These are phyloP conservation scores for Suhomyces pyralidae DNA, from an alignment of 805 yeast genomes.

Conservation along the genomic window DNA sequence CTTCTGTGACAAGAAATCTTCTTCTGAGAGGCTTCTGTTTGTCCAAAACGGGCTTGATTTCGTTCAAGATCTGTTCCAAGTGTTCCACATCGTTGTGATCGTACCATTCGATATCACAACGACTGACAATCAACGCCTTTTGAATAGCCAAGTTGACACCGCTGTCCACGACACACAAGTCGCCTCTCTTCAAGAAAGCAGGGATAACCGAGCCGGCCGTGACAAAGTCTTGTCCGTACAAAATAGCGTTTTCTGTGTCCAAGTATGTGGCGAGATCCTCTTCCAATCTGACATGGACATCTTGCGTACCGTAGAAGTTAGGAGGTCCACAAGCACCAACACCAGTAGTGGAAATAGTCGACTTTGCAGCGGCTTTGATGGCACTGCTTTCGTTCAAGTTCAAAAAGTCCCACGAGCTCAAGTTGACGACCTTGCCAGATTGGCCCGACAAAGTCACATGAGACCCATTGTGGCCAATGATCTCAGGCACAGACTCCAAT, in stretches of 20 bases:
- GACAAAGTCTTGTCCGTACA: conserved; percentile 90
- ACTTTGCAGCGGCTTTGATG: conserved; percentile 53
- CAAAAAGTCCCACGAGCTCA: conserved; percentile 71
- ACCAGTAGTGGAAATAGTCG: conserved; percentile 66
- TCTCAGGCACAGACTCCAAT: conserved; percentile 58
- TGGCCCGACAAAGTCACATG: conserved; percentile 27
- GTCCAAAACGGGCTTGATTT: conserved; percentile 55
- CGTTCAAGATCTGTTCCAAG: conserved; percentile 64
- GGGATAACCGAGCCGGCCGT: conserved; percentile 88
- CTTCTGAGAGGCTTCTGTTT: conserved; percentile 78
- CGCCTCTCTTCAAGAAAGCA: conserved; percentile 94
- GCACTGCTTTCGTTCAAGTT: conserved; percentile 50
- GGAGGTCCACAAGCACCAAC: conserved; percentile 99
- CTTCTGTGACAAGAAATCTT: conserved; percentile 90
- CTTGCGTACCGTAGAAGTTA: conserved; percentile 94
- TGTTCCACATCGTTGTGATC: conserved; percentile 88
- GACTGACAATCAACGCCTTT: conserved; percentile 81
- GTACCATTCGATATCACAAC: conserved; percentile 80
- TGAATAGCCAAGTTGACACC: conserved; percentile 74
- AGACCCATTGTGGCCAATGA: conserved; percentile 53
- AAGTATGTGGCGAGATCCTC: conserved; percentile 71
- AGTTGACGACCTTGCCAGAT: conserved; percentile 48
- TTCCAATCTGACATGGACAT: conserved; percentile 79
- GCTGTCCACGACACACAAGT: conserved; percentile 82
- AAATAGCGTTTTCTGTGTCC: conserved; percentile 72